Evolutionary conservation across 805 yeast species (phyloP).

Genomic region (Metschnikowia reukaufii): DNA sequence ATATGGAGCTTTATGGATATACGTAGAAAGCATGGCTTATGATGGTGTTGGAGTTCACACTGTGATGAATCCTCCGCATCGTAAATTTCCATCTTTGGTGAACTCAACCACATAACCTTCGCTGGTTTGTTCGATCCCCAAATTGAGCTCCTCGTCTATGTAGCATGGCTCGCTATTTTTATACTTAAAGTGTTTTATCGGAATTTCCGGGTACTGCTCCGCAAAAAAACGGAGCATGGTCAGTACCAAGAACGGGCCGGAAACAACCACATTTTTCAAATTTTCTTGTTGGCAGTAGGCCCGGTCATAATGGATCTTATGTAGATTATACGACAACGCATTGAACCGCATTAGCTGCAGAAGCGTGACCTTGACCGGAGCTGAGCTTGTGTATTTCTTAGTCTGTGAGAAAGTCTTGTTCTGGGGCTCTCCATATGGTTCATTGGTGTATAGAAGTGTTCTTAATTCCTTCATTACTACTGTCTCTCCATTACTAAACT

Average conservation of each 20-base stretch:
- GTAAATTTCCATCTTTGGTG: conserved; percentile 3
- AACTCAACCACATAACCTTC: conserved; percentile 2
- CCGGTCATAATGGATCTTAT: conserved; percentile 74
- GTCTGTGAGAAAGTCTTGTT: neutral
- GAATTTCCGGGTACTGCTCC: conserved; percentile 14
- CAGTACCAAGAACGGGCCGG: conserved; percentile 78
- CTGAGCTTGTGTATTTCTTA: neutral
- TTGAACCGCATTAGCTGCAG: conserved; percentile 61
- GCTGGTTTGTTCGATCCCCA: conserved; percentile 4
- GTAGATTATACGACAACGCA: conserved; percentile 79
- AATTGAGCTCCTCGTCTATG: conserved; percentile 31
- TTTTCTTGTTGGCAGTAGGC: conserved; percentile 58
- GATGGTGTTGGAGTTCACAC: no score
- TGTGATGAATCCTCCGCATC: conserved; percentile 18
- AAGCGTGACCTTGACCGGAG: conserved; percentile 32
- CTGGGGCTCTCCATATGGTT: conserved; percentile 20
- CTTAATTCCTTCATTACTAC: conserved; percentile 51
- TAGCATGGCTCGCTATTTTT: conserved; percentile 52
- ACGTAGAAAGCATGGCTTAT: no score
- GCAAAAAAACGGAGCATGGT: conserved; percentile 52
- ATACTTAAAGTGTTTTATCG: conserved; percentile 42
- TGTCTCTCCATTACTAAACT: conserved; percentile 33
- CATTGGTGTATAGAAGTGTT: conserved; percentile 59
- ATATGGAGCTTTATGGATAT: no score
- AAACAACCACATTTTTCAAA: conserved; percentile 62